These are phyloP conservation scores for Lentinula edodes DNA, from an alignment of 768 basidiomycete species.

Conservation along the genomic window DNA sequence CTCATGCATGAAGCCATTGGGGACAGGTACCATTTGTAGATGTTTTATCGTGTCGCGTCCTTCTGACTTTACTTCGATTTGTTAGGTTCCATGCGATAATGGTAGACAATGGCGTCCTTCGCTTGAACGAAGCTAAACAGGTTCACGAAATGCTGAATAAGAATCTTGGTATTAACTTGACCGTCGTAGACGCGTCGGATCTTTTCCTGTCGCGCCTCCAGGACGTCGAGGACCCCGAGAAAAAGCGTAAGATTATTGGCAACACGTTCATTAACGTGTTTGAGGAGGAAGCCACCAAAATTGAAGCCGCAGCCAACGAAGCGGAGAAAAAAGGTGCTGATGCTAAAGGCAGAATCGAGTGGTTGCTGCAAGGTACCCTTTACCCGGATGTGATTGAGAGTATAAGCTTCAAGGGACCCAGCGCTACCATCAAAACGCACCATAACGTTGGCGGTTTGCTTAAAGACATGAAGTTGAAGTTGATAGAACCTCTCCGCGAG, in stretches of 20 bases:
- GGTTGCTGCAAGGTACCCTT: conserved; percentile 94
- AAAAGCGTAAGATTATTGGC: conserved; percentile 96
- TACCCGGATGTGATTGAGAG: conserved; percentile 99
- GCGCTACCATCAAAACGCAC: conserved; percentile 99
- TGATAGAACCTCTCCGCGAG: conserved; percentile 96
- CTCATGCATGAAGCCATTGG: conserved; percentile 99
- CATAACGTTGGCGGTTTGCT: conserved; percentile 97
- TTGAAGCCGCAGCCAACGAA: conserved; percentile 76
- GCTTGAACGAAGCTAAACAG: conserved; percentile 84
- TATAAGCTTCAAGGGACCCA: conserved; percentile 98
- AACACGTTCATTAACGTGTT: conserved; percentile 99
- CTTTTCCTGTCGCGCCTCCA: conserved; percentile 86
- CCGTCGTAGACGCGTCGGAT: conserved; percentile 92
- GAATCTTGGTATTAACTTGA: conserved; percentile 93
- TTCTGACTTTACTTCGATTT: background rate
- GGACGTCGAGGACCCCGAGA: conserved; percentile 92
- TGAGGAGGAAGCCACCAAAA: conserved; percentile 86
- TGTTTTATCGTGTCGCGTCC: background rate
- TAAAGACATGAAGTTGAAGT: conserved; percentile 96
- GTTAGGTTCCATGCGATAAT: conserved; percentile 96
- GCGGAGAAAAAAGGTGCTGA: conserved; percentile 64
- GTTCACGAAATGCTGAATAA: conserved; percentile 91
- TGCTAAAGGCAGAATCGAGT: conserved; percentile 89
- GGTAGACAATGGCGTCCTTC: conserved; percentile 98
- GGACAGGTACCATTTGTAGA: conserved; percentile 56